A percentile compares a stretch with the other conserved stretches of the same genome.
phyloP scores from a whole-genome alignment of 768 basidiomycete genomes.

The Kwoniella sp. region DNA sequence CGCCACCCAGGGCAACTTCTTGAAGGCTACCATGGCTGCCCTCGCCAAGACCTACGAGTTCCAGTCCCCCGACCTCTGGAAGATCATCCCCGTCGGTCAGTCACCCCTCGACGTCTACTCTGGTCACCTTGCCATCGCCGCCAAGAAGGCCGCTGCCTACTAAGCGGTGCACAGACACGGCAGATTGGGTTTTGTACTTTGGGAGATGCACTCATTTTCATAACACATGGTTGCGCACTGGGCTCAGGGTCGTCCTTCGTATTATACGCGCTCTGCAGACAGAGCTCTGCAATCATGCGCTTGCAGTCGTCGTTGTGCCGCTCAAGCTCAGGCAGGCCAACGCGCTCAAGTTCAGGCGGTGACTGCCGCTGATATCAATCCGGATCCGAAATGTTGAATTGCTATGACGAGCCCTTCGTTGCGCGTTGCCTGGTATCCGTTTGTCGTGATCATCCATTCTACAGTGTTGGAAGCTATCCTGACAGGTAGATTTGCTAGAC shows the following conservation, averaged over 20 bases:
- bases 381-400: too few species aligned
- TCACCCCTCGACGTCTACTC: constrained; percentile 82
- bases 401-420: too few species aligned
- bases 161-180: constrained; percentile 28
- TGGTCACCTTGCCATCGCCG: constrained; percentile 77
- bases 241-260: background rate
- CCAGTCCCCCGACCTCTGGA: constrained; percentile 98
- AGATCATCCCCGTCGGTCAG: constrained; percentile 65
- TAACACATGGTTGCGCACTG: background rate
- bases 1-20: constrained; percentile 69
- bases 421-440: too few species aligned
- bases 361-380: background rate
- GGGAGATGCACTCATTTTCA: constrained; percentile 3
- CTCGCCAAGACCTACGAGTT: constrained; percentile 97
- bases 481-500: too few species aligned
- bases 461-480: too few species aligned
- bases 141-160: constrained; percentile 58
- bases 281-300: too few species aligned
- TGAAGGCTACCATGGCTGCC: constrained; percentile 90
- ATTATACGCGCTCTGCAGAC: background rate
- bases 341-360: too few species aligned
- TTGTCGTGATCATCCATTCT: too few species aligned
- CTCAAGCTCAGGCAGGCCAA: too few species aligned
- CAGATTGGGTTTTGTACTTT: background rate
- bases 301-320: too few species aligned